phyloP scores from a whole-genome alignment of 208 protist species.

The Crithidia bombi region DNA sequence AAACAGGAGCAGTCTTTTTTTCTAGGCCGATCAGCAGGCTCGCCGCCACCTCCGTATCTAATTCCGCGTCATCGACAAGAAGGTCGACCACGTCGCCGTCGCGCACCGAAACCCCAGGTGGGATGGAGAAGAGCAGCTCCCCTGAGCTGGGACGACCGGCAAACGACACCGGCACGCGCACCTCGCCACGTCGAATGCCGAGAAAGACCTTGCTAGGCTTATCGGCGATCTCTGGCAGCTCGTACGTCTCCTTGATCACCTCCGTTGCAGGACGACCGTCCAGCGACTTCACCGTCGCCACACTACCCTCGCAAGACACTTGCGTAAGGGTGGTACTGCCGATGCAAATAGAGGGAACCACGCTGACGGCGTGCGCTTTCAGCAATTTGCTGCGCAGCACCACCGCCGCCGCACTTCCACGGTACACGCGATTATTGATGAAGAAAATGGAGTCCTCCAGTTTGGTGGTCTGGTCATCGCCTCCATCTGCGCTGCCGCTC shows the following conservation, averaged over 20 bases:
- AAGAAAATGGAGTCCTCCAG: slow-evolving; percentile 84
- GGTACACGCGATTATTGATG: slow-evolving; percentile 81
- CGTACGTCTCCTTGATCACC: slow-evolving; percentile 69
- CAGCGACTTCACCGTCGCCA: slow-evolving; percentile 51
- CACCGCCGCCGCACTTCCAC: slow-evolving; percentile 73
- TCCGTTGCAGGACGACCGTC: slow-evolving; percentile 58
- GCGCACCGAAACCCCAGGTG: slow-evolving; percentile 36
- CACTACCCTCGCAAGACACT: slow-evolving; percentile 43
- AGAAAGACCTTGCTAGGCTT: slow-evolving; percentile 76
- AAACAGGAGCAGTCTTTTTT: slow-evolving; percentile 48
- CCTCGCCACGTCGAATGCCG: slow-evolving; percentile 50
- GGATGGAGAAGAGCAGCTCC: slow-evolving; percentile 47
- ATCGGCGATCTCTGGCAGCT: slow-evolving; percentile 52
- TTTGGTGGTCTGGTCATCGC: slow-evolving; percentile 22
- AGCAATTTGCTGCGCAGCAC: slow-evolving; percentile 74
- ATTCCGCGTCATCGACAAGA: slow-evolving; percentile 81
- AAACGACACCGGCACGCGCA: slow-evolving; percentile 73
- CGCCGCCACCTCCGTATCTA: slow-evolving; percentile 80
- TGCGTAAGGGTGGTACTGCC: slow-evolving; percentile 42
- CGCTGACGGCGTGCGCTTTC: slow-evolving; percentile 58
- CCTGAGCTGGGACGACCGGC: slow-evolving; percentile 63
- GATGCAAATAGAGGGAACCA: slow-evolving; percentile 81
- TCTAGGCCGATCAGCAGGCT: slow-evolving; percentile 65
- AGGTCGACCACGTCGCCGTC: slow-evolving; percentile 52
- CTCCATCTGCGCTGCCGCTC: slow-evolving; percentile 9